These are phyloP conservation scores for Camellia lanceoleosa DNA, from an alignment of 148 eudicot species.

Conservation along the genomic window DNA sequence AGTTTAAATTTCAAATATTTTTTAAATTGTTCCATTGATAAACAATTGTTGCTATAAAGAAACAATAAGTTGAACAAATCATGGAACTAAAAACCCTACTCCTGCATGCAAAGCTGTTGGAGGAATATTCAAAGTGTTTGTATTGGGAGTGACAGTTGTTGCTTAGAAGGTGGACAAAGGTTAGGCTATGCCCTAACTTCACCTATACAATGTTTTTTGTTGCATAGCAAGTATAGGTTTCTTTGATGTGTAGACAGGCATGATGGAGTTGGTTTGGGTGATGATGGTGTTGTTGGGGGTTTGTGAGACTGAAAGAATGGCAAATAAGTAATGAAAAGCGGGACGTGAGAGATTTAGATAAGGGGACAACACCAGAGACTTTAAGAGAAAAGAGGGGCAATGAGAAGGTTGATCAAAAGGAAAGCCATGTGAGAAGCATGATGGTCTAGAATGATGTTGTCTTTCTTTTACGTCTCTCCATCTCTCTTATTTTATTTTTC, in stretches of 20 bases:
- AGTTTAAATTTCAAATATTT: too few species aligned
- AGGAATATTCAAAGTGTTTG: not conserved
- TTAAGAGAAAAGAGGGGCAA: too few species aligned
- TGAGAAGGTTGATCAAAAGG: not conserved
- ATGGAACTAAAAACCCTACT: constrained; percentile 16
- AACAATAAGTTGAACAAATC: constrained; percentile 10
- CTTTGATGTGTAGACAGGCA: constrained; percentile 23
- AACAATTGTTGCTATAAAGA: constrained; percentile 15
- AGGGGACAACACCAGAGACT: too few species aligned
- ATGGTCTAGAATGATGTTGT: constrained; percentile 32
- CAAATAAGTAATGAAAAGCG: constrained; percentile 8
- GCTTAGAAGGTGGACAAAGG: constrained; percentile 28
- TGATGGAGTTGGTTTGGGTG: constrained; percentile 26
- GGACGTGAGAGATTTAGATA: not conserved
- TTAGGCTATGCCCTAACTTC: constrained; percentile 14
- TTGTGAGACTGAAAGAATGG: constrained; percentile 25
- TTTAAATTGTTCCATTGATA: too few species aligned
- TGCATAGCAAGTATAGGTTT: not conserved
- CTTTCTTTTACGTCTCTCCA: not conserved
- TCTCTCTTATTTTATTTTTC: too few species aligned
- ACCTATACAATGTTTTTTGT: constrained; percentile 7
- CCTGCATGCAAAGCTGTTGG: not conserved
- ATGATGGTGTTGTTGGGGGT: constrained; percentile 24
- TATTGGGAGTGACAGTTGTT: not conserved
- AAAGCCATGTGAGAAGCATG: constrained; percentile 47